Evolutionary conservation across 1,284 basidiomycete species (phyloP).

Genomic region (Apiotrichum sp.): DNA sequence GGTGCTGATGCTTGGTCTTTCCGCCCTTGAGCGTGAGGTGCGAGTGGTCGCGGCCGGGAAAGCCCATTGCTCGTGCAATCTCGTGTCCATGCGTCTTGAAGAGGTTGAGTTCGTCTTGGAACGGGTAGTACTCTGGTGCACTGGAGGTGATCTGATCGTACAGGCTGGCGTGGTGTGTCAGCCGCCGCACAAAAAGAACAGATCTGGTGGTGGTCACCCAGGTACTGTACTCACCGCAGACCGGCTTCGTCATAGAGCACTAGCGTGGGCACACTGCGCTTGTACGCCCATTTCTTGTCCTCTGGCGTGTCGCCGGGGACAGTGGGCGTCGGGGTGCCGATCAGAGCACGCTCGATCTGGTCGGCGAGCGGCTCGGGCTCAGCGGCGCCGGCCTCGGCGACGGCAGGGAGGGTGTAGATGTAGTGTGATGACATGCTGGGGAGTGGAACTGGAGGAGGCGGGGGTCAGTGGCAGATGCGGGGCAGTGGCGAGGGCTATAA

Average conservation of each 20-base stretch:
- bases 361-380: conserved; percentile 20
- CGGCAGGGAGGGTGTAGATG: conserved; percentile 16
- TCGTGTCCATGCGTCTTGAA: conserved; percentile 49
- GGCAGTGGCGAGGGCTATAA: no score
- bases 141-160: conserved; percentile 65
- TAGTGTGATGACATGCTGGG: conserved; percentile 2
- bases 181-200: neutral
- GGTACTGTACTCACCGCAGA: conserved; percentile 53
- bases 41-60: conserved; percentile 15
- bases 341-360: conserved; percentile 34
- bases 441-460: no score
- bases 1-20: neutral
- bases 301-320: conserved; percentile 35
- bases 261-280: conserved; percentile 71
- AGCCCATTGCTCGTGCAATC: conserved; percentile 52
- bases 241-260: conserved; percentile 83
- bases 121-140: conserved; percentile 82
- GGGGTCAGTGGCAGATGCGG: no score
- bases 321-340: conserved; percentile 21
- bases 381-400: neutral
- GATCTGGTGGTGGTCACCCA: no score
- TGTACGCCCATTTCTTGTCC: conserved; percentile 41
- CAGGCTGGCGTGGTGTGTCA: conserved; percentile 27
- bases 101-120: conserved; percentile 54
- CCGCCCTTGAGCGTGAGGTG: neutral